A percentile compares a stretch with the other conserved stretches of the same genome.
phyloP scores from a whole-genome alignment of 2,329 filamentous ascomycete species.

The Aspergillus jensenii region DNA sequence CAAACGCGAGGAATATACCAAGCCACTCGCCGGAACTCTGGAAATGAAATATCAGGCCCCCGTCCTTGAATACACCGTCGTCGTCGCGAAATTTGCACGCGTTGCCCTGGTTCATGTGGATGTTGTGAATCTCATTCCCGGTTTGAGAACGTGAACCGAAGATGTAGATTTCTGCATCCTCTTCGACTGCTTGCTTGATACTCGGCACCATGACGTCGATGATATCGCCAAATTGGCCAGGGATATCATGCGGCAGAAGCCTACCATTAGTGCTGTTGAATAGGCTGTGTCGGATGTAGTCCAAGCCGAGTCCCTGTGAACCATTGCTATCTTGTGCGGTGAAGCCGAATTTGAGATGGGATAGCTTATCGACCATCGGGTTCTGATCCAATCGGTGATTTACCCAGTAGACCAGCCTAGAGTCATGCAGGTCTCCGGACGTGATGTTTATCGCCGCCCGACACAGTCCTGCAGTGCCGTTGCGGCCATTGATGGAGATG shows the following conservation, averaged over 20 bases:
- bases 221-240: slow-evolving; percentile 36
- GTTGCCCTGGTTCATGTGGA: slow-evolving; percentile 26
- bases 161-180: slow-evolving; percentile 17
- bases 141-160: slow-evolving; percentile 17
- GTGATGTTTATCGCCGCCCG: slow-evolving; percentile 21
- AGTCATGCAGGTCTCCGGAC: slow-evolving; percentile 16
- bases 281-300: slow-evolving; percentile 18
- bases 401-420: slow-evolving; percentile 21
- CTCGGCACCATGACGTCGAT: slow-evolving; percentile 17
- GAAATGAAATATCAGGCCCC: slow-evolving; percentile 18
- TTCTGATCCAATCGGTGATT: slow-evolving; percentile 11
- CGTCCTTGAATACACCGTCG: slow-evolving; percentile 21
- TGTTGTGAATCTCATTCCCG: slow-evolving; percentile 16
- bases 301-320: slow-evolving; percentile 6
- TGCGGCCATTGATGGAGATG: background rate
- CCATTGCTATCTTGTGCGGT: background rate
- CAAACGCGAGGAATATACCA: slow-evolving; percentile 22
- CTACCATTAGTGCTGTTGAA: slow-evolving; percentile 16
- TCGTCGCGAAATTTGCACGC: slow-evolving; percentile 3
- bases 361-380: slow-evolving; percentile 13
- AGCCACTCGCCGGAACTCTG: slow-evolving; percentile 12
- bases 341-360: slow-evolving; percentile 13
- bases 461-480: slow-evolving; percentile 11
- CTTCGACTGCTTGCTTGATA: slow-evolving; percentile 10
- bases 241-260: slow-evolving; percentile 20